Conservation (phyloP, 345 rosid genomes). For the Populus simonii region DNA sequence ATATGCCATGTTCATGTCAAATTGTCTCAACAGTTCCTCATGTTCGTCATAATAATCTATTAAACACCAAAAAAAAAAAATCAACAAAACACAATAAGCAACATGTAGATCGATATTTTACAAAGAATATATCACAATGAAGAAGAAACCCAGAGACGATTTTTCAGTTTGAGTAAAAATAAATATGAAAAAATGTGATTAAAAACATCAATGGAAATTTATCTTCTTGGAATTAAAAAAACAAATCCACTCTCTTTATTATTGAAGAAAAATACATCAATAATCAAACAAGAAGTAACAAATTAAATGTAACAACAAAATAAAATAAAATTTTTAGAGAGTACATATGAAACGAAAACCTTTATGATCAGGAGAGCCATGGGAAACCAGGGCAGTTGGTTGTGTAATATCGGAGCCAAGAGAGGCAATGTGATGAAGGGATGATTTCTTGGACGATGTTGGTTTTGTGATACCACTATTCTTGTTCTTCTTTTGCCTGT, state of each 20-base stretch:
- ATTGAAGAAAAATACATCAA: neutral
- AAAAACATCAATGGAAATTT: neutral
- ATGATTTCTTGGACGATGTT: neutral
- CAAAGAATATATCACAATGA: neutral
- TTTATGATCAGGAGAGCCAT: neutral
- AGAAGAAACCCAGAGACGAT: neutral
- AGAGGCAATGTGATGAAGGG: neutral
- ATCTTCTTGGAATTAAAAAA: neutral
- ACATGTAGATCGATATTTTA: neutral
- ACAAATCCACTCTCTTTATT: neutral
- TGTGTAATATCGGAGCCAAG: slow-evolving; percentile 5
- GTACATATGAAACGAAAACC: neutral
- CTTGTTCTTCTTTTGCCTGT: neutral
- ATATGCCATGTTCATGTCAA: slow-evolving; percentile 77
- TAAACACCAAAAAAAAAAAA: neutral
- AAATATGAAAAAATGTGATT: neutral
- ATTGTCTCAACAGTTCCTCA: slow-evolving; percentile 59
- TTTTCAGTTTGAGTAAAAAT: neutral
- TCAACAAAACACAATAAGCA: neutral
- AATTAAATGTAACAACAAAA: too few species aligned
- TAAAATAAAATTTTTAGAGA: neutral
- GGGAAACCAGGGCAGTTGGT: slow-evolving; percentile 3
- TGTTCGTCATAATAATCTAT: slow-evolving; percentile 40
- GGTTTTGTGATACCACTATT: neutral
- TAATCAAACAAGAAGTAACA: neutral